Base-by-base conservation (phyloP, 495 filamentous ascomycete species). In the Daldinia loculata region DNA sequence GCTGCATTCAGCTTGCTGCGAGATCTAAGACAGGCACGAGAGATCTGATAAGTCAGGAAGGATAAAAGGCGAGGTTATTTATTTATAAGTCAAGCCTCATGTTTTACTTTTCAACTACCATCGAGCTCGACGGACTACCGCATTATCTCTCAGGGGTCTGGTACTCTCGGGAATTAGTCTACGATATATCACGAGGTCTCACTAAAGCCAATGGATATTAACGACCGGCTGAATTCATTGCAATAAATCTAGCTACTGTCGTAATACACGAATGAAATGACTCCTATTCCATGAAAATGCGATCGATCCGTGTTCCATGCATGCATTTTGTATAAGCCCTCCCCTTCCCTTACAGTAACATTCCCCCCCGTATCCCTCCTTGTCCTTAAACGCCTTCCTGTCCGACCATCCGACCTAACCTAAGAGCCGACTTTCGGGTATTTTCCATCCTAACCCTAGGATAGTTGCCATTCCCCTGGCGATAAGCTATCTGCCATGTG, bases 1-100 rank as follows among this genome's bases (percentile, higher is more conserved):
- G 53, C 53, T 58, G 60, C 60, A 63, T 69, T 59, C 41, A 69
- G 53, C 61, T 63, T 56, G 45, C 56, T 36, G 24, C 56, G 34
- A 36, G 64, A 67, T 67, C 63, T 41, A 29, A 36, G n/a, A 48
- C 14, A 55, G 34, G 53, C n/a, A 56, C 36, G 50, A 55, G 39
- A 56, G 64, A 61, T 67, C 57, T 45, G 38, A 45, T 39, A 32
- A 56, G 30, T 15, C 9, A 12, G 12, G 30, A 39, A 5, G 19
- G 30, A 39, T 57, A 9, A 6, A 24, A 36, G 4, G 38, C 11
- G 15, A 32, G 5, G 51, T 0, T 15, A 8, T 14, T 55, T 30
- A 55, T 29, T 48, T 24, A 48, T 12, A 9, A 22, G 17, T 22
- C 9, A 19, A 48, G 19, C 43, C 43, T 48, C 17, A 22, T 24